Evolutionary conservation across 129 eudicot genomes (phyloP), one percentile per base, ranked within the genome.

Genomic region (Saposhnikovia divaricata): DNA sequence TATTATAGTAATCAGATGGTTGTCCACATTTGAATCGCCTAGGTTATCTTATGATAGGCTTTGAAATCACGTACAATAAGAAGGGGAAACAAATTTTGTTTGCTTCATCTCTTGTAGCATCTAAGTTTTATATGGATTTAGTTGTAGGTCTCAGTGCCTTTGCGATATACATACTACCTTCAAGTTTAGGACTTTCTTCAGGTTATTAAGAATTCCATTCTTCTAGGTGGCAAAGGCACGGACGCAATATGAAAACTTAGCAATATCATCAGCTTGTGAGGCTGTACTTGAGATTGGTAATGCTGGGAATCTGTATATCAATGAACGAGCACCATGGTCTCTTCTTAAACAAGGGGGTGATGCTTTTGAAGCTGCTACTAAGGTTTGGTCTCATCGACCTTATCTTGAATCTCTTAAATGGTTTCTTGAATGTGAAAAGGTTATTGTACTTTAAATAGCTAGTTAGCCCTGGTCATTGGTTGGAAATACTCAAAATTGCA

Each of bases 261-360:
- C 87, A 38, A 85, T 92, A 25, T 96, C 99, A 47, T 90, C 99
- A 39, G 99, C 99, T 72, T 90, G 99, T 84, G 99, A 85, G 81
- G 89, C 96, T 80, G 93, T 96, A 25, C 81, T 92, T 45, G 99
- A 96, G 85, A 96, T 96, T 31, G 98, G 99, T 48, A 85, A 82
- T 81, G 91, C 92, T 46, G 99, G 99, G 66, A 96, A 96, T 84
- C 66, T 89, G 43, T 96, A 92, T 86, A 92, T 96, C 9, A 89
- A 96, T 81, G 97, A 82, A 86, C 91, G 80, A 76, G 98, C 98
- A 57, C 99, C 99, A 4, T 96, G 99, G 99, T 90, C 98, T 82
- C 95, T 92, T 79, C 91, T 96, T 81, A 96, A 96, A 88, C 85
- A 92, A 88, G 99, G 99, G 74, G 97, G 88, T 57, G 72, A 85